These are phyloP conservation scores for Tulasnella sp. DNA, from an alignment of 768 basidiomycete species.

Conservation along the genomic window DNA sequence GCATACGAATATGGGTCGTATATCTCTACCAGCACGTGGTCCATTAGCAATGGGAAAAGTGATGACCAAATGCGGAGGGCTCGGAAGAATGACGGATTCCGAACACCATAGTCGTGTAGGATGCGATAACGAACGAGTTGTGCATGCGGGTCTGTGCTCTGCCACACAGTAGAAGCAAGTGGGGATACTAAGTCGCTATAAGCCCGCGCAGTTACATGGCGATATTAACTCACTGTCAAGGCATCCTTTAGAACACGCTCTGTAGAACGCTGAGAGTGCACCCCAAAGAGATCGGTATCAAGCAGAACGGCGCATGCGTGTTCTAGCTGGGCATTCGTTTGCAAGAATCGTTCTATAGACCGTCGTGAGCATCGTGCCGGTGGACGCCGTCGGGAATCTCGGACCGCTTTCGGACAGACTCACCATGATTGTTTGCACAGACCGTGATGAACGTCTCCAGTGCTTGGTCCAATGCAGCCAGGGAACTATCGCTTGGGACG, in stretches of 20 bases:
- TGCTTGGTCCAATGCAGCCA: conserved; percentile 68
- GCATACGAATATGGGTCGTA: conserved; percentile 58
- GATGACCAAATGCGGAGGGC: conserved; percentile 76
- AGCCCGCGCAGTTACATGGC: neutral
- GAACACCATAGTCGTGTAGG: conserved; percentile 65
- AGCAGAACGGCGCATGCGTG: conserved; percentile 70
- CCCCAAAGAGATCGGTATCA: conserved; percentile 77
- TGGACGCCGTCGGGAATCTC: conserved; percentile 5
- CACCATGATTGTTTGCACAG: conserved; percentile 81
- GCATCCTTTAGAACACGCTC: conserved; percentile 64
- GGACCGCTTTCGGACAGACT: conserved; percentile 11
- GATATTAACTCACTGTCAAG: conserved; percentile 41
- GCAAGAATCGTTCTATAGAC: conserved; percentile 66
- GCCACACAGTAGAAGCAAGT: conserved; percentile 19
- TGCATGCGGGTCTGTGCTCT: conserved; percentile 80
- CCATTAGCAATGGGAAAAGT: conserved; percentile 73
- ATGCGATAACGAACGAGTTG: conserved; percentile 71
- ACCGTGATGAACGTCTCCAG: conserved; percentile 66
- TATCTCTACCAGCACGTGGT: conserved; percentile 70
- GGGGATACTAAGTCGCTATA: conserved; percentile 6
- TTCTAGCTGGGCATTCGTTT: conserved; percentile 71
- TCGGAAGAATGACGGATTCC: conserved; percentile 57
- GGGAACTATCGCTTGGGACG: conserved; percentile 44
- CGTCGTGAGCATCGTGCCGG: conserved; percentile 15
- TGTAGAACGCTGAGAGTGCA: conserved; percentile 87